A percentile compares a stretch with the other conserved stretches of the same genome.
Conservation (phyloP, 2,329 filamentous ascomycete species). For the Teratosphaeria gauchensis region DNA sequence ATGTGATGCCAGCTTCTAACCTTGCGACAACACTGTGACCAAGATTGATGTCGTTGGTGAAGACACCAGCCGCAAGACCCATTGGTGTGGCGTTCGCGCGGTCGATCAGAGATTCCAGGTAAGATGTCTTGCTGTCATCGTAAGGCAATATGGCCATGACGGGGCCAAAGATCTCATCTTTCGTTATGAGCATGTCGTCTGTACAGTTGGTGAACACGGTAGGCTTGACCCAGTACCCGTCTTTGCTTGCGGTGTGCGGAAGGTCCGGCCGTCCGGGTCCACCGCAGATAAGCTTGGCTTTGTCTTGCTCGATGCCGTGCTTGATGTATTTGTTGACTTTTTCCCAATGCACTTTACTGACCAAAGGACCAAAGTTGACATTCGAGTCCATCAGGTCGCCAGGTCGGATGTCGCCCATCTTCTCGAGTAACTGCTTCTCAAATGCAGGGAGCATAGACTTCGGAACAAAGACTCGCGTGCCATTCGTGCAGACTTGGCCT, state of each 20-base stretch:
- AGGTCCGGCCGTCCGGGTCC: conserved; percentile 50
- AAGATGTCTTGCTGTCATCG: conserved; percentile 27
- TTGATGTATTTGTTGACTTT: conserved; percentile 72
- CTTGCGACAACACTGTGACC: conserved; percentile 63
- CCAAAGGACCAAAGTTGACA: conserved; percentile 79
- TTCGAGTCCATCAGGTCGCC: conserved; percentile 61
- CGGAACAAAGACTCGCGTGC: conserved; percentile 78
- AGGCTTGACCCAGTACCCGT: conserved; percentile 76
- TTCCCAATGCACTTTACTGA: conserved; percentile 61
- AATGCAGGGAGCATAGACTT: conserved; percentile 55
- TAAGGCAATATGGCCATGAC: conserved; percentile 77
- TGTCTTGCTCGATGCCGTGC: conserved; percentile 63
- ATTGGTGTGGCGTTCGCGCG: conserved; percentile 70
- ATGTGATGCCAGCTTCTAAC: conserved; percentile 77
- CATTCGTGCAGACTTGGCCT: conserved; percentile 88
- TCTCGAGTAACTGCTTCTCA: conserved; percentile 58
- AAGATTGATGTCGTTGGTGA: conserved; percentile 62
- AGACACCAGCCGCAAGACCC: conserved; percentile 76
- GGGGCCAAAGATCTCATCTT: conserved; percentile 81
- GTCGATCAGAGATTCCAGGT: conserved; percentile 58
- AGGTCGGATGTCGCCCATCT: conserved; percentile 59
- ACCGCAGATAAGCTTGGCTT: conserved; percentile 63
- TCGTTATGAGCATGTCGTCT: conserved; percentile 68
- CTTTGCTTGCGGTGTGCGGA: conserved; percentile 34
- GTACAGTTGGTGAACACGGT: conserved; percentile 81